Base-by-base conservation (phyloP, 805 yeast species). In the Diddensiella santjacobensis region DNA sequence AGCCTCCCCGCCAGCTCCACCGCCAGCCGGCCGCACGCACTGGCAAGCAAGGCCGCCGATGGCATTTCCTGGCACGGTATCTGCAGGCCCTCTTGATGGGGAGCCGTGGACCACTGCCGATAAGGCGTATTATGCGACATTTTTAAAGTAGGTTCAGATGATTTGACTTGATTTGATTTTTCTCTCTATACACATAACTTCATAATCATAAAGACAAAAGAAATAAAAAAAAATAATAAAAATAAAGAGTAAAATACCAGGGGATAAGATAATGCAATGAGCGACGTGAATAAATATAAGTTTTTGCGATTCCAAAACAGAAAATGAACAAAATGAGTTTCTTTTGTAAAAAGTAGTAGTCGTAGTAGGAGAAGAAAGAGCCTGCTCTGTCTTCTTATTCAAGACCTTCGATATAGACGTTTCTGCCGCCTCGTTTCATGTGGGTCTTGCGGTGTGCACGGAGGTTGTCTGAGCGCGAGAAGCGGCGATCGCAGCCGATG, bases 381-480 rank as follows among this genome's bases (percentile, higher is more conserved):
- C 44, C 46, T 10, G 42, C 43, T 24, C 20, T n/a, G 17, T 22
- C 13, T 15, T 5, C 6, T 15, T 33, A 19, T 37, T 33, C 60
- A 2, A 70, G 60, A 20, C 70, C 71, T 53, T 67, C 71, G 37
- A 70, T 67, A 51, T 57, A 71, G 36, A 58, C 58, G 56, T 71
- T 71, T 36, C 74, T 64, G 22, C 74, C 74, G n/a, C 67, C 66
- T 22, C 59, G 62, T 59, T 65, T 68, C 53, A 66, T 63, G 55
- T 87, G 96, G 17, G 90, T 84, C 58, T 87, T 71, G 49, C 73
- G 60, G 63, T 89, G 97, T 13, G 93, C 87, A 45, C 81, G 75
- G 45, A 89, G 71, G 67, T 89, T 95, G 55, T 89, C 90, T 49
- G 82, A 82, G 54, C 96, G 73, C 31, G 81, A 74, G 61, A 87